Evolutionary conservation across 495 filamentous ascomycete genomes (phyloP).

Genomic region (Penicillium tannophilum): DNA sequence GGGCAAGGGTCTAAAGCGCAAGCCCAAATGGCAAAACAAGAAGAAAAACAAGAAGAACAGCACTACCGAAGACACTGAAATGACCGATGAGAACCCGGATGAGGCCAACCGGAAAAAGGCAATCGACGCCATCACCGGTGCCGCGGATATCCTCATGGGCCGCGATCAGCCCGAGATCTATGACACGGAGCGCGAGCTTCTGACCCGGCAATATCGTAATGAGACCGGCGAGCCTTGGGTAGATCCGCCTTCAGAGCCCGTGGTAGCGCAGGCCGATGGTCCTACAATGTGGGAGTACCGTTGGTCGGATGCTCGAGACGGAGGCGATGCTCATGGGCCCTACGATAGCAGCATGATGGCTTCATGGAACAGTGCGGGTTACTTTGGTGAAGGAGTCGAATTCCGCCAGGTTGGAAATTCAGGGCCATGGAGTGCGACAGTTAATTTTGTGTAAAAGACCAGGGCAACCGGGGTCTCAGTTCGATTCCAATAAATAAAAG

Average conservation of each 20-base stretch:
- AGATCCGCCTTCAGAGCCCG: slow-evolving; percentile 49
- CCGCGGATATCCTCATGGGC: slow-evolving; percentile 81
- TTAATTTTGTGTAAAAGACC: slow-evolving; percentile 57
- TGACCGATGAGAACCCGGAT: slow-evolving; percentile 78
- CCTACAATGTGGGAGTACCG: slow-evolving; percentile 81
- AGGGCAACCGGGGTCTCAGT: slow-evolving; percentile 21
- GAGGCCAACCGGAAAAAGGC: slow-evolving; percentile 68
- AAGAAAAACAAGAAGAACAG: slow-evolving; percentile 60
- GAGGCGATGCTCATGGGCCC: slow-evolving; percentile 76
- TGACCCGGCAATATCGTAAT: slow-evolving; percentile 79
- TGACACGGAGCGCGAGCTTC: slow-evolving; percentile 79
- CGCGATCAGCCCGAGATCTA: slow-evolving; percentile 86
- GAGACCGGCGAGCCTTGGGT: slow-evolving; percentile 92
- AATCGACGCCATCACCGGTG: slow-evolving; percentile 82
- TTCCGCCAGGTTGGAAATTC: slow-evolving; percentile 67
- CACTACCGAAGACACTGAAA: slow-evolving; percentile 54
- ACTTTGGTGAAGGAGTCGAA: slow-evolving; percentile 92
- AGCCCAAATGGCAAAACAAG: slow-evolving; percentile 62
- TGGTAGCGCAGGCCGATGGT: slow-evolving; percentile 30
- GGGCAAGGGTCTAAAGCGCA: slow-evolving; percentile 65
- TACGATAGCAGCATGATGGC: slow-evolving; percentile 84
- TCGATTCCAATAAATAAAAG: slow-evolving; percentile 20
- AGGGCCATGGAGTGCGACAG: slow-evolving; percentile 60
- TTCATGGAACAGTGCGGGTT: slow-evolving; percentile 86
- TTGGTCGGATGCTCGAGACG: slow-evolving; percentile 89